Evolutionary conservation across 2,329 filamentous ascomycete species (phyloP), one percentile per base, ranked within the genome.

Genomic region (Pestalotiopsis sp.): DNA sequence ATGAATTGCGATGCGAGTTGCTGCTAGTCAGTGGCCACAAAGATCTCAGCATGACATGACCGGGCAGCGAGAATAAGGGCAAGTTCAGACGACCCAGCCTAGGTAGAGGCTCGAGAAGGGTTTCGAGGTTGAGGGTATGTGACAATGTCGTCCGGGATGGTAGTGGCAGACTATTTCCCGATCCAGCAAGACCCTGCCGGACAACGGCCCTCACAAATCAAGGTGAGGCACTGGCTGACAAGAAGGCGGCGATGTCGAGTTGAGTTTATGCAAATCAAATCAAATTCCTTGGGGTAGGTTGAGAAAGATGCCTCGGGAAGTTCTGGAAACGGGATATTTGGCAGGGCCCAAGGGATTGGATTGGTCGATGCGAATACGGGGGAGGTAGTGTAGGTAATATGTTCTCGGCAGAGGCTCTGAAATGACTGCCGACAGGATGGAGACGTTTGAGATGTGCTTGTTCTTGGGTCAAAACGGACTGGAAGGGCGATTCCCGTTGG

Each of bases 401-500:
- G n/a, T 52, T 4, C 20, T 52, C 45, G 45, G 45, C 45, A 59
- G 57, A 41, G 27, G 58, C 45, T 36, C 11, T 12, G 45, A 13
- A 41, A 45, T 61, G 25, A 66, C 65, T 59, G 65, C 52, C 65
- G 38, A 17, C 65, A 62, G 65, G 20, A 58, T 36, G 31, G 12
- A 14, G 23, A 11, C 60, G 65, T 66, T 66, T 66, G 52, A 66
- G 65, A 66, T 59, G 36, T 49, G 65, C 41, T 60, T 41, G 52
- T 27, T 45, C 25, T n/a, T 56, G 65, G 23, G 23, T n/a, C 27
- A 9, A 36, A 62, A 62, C 59, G 59, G 31, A 20, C 20, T 6
- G 36, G 38, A 45, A 31, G n/a, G 20, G 41, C 40, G 61, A 64
- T 27, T 64, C 20, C 65, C 45, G 56, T 20, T 17, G 65, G 56